Conservation (phyloP, 2,329 filamentous ascomycete genomes). For the Fusarium sacchari region DNA sequence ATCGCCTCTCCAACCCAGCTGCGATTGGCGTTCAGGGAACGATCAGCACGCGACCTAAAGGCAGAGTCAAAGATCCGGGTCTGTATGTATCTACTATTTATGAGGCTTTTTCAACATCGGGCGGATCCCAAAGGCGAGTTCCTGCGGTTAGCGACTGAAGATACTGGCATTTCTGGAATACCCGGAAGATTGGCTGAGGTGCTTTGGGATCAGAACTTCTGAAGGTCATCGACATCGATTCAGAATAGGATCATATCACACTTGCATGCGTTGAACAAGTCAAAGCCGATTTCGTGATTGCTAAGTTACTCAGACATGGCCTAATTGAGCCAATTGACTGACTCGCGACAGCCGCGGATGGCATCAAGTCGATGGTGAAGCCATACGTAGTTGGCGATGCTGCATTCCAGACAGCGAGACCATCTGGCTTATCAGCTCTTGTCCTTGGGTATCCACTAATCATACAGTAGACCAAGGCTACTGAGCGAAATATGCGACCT, state of each 20-base stretch:
- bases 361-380: not conserved
- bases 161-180: not conserved
- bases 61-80: not conserved
- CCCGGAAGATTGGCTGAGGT: not conserved
- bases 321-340: not conserved
- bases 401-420: not conserved
- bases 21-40: not conserved
- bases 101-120: not conserved
- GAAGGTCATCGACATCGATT: not conserved
- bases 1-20: not conserved
- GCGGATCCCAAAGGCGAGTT: not conserved
- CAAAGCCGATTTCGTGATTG: not conserved
- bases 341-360: not conserved
- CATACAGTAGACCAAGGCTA: not conserved
- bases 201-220: not conserved
- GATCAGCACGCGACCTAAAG: accelerated
- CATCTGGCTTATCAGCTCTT: not conserved
- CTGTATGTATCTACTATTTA: not conserved
- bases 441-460: not conserved
- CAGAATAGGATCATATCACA: not conserved
- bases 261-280: not conserved
- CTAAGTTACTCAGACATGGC: not conserved
- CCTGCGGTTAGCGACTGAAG: not conserved
- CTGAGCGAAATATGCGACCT: not conserved
- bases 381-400: not conserved